Conservation (phyloP, 2,329 filamentous ascomycete genomes). For the Epichloe coenophiala region DNA sequence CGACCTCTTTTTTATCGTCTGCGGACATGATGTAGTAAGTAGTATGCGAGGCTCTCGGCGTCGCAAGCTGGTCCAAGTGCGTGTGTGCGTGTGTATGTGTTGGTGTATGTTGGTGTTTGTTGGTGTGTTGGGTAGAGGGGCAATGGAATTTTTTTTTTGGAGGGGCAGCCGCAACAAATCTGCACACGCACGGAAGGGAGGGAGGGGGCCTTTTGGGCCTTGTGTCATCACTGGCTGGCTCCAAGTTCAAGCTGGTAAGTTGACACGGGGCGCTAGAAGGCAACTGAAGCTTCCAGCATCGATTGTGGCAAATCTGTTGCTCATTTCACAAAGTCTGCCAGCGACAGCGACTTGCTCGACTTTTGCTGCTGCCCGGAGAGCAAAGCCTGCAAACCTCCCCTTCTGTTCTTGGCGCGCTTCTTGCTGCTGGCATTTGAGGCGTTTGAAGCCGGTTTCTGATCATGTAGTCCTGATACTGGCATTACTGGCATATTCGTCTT, state of each 20-base stretch:
- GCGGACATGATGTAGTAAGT: conserved; percentile 25
- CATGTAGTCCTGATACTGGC: neutral
- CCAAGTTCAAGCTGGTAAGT: too few relatives aligned
- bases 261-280: neutral
- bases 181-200: too few relatives aligned
- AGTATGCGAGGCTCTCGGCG: neutral
- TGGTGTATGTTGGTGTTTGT: too few relatives aligned
- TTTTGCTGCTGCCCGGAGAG: conserved; percentile 38
- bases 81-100: neutral
- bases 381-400: conserved; percentile 52
- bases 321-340: conserved; percentile 37
- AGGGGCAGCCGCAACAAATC: neutral
- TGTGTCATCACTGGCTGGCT: too few relatives aligned
- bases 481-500: neutral
- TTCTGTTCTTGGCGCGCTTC: conserved; percentile 51
- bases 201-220: too few relatives aligned
- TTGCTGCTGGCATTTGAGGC: conserved; percentile 42
- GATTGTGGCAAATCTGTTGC: too few relatives aligned
- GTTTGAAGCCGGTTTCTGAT: conserved; percentile 20
- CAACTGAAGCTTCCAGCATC: neutral
- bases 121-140: neutral
- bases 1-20: conserved; percentile 23
- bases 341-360: conserved; percentile 30
- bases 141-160: neutral
- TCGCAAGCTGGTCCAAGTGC: neutral